Base-by-base conservation (phyloP, 495 filamentous ascomycete species). In the Penicillium alfredii region DNA sequence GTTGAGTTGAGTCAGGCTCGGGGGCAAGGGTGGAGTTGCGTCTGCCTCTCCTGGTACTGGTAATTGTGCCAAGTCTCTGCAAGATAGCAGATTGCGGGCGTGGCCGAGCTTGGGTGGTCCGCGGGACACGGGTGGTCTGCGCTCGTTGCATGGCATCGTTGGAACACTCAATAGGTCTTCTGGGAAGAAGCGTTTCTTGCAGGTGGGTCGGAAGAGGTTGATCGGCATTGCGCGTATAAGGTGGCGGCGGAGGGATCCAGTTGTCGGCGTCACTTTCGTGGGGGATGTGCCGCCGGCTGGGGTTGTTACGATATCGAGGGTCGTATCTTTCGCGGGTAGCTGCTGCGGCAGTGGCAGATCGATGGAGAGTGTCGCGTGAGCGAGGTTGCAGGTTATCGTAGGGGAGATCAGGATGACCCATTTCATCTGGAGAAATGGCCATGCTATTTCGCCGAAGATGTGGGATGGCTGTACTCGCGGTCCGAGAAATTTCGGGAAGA, bases 211-310 rank as follows among this genome's bases (percentile, higher is more conserved):
- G 74, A 23, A 80, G 56, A 16, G 74, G 72, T 30, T 60, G 68
- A 4, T 85, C 80, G 19, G 83, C 68, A 9, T 87, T 78, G 9
- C 74, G 77, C 12, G 78, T 75, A 49, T 95, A 95, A 6, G 87
- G 85, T 8, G 88, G 88, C n/a, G 88, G 88, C 0, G 88, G 88
- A 14, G 88, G 84, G 5, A 89, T 85, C 88, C 88, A 95, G 42
- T 89, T 86, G 45, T 94, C 88, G 3, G 86, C 86, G 52, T 94
- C 85, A 41, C 83, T 88, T 57, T 93, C 86, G 59, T 93, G 84
- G 8, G 88, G 88, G 40, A 84, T 73, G 18, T 61, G 51, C 29
- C 58, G 47, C 39, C 55, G 46, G 26, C 32, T 56, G 15, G 28
- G 51, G 2, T 38, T 32, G 8, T 50, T 45, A 7, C 48, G 56